Base-by-base conservation (phyloP, 768 basidiomycete genomes). In the Suillus bovinus region DNA sequence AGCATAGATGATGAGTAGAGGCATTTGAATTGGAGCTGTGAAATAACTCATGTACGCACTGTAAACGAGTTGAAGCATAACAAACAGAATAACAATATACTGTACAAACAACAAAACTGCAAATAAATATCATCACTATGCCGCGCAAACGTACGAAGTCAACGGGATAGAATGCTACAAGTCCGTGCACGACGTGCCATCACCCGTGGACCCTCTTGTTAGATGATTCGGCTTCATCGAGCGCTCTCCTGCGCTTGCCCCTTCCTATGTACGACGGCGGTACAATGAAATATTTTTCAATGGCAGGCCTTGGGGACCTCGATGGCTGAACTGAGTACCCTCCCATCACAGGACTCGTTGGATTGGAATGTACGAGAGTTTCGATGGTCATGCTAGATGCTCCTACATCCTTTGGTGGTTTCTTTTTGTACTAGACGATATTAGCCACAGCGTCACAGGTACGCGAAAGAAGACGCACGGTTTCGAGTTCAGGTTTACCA, bases 401-500 rank as follows among this genome's bases (percentile, higher is more conserved):
- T 52, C 75, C 77, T 49, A 64, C 60, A 53, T 71, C 68, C 34
- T 71, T 70, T 17, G 77, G 71, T 70, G 78, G 82, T 73, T 84
- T 86, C 55, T 56, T 56, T 70, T 86, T 85, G 71, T 88, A 88
- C 83, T 87, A 69, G 49, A 68, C 39, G 50, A 64, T 71, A 73
- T 69, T 63, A 71, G 65, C 69, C 68, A 70, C 65, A 69, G 63
- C 50, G 68, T 67, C 58, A 63, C 38, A 64, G 59, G 58, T 33
- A 24, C 56, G 17, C 13, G 24, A 24, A 39, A 56, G 60, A 44
- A 58, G 59, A 46, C 75, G 60, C 65, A 91, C 90, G 4, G 86
- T 89, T 75, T 91, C 89, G 9, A 94, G 81, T 67, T 94, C 93
- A 41, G 92, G 92, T 69, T 89, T 90, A 3, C 92, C 92, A 67